These are phyloP conservation scores for Gomphus bonarii DNA, from an alignment of 1,284 basidiomycete genomes.

Conservation along the genomic window DNA sequence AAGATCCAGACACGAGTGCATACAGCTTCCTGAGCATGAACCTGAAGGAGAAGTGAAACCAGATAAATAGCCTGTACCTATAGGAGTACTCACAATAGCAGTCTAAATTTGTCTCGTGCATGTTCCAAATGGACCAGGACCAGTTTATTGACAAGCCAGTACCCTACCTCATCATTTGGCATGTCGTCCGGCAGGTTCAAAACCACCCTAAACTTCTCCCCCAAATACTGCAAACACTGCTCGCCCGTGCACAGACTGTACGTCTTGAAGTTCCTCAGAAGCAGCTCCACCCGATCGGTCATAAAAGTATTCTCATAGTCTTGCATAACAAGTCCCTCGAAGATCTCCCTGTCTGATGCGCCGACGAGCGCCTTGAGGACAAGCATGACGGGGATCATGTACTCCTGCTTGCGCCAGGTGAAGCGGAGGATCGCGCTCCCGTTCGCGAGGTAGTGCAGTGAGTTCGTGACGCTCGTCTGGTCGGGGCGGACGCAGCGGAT, in stretches of 20 bases:
- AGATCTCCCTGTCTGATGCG: conserved; percentile 95
- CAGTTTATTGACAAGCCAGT: conserved; percentile 78
- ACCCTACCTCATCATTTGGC: conserved; percentile 77
- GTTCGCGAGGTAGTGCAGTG: conserved; percentile 93
- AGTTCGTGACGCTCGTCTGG: conserved; percentile 90
- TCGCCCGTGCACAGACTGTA: conserved; percentile 85
- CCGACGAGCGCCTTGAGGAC: conserved; percentile 92
- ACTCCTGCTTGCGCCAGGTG: conserved; percentile 98
- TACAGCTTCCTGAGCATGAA: conserved; percentile 99
- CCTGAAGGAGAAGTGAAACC: conserved; percentile 27
- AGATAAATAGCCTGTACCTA: neutral
- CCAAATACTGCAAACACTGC: conserved; percentile 94
- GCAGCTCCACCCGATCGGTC: conserved; percentile 94
- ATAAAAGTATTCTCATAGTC: conserved; percentile 97
- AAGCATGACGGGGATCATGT: conserved; percentile 97
- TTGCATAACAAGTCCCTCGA: conserved; percentile 95
- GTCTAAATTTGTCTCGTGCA: conserved; percentile 91
- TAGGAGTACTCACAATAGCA: conserved; percentile 68
- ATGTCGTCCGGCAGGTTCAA: conserved; percentile 90
- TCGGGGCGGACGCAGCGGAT: conserved; percentile 92
- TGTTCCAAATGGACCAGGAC: conserved; percentile 86
- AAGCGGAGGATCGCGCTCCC: conserved; percentile 94
- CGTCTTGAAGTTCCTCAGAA: conserved; percentile 94
- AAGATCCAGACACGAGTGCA: conserved; percentile 83
- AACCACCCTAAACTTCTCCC: conserved; percentile 94